Evolutionary conservation across 169 alveolate species (phyloP).

Genomic region (Ichthyophthirius multifiliis): DNA sequence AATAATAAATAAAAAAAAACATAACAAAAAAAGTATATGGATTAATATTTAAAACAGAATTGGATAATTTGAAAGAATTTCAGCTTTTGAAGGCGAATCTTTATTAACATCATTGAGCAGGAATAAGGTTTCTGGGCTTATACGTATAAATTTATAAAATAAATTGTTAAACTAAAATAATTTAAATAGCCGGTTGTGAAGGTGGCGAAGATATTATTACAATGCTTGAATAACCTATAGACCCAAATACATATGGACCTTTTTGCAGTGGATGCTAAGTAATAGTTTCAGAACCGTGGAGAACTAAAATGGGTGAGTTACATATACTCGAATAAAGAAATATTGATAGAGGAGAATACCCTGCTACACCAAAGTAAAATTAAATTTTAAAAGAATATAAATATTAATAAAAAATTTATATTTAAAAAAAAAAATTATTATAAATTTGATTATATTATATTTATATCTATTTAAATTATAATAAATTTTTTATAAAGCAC

Average conservation of each 20-base stretch:
- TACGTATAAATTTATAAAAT: not conserved
- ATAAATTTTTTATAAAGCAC: slow-evolving; percentile 22
- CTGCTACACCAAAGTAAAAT: slow-evolving; percentile 10
- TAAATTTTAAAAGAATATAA: too few species aligned
- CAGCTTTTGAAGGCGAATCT: slow-evolving; percentile 45
- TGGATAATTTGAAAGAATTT: slow-evolving; percentile 45
- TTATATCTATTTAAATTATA: not conserved
- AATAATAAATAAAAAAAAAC: too few species aligned
- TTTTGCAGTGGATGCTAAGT: slow-evolving; percentile 20
- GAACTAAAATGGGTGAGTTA: slow-evolving; percentile 14
- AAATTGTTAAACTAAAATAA: not conserved
- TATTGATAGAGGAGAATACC: not conserved
- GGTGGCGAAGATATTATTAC: slow-evolving; percentile 45
- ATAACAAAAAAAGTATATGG: slow-evolving; percentile 14
- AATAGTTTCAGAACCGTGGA: slow-evolving; percentile 22
- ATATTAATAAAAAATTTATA: not conserved
- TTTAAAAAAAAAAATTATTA: not conserved
- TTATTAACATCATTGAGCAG: slow-evolving; percentile 34
- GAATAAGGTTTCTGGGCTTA: slow-evolving; percentile 15
- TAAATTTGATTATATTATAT: not conserved
- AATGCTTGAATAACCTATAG: slow-evolving; percentile 32
- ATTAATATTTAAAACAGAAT: slow-evolving; percentile 16
- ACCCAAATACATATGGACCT: slow-evolving; percentile 43
- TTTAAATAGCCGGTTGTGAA: slow-evolving; percentile 25
- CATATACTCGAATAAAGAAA: slow-evolving; percentile 23